Base-by-base conservation (phyloP, 352 stramenopile species). In the Phytophthora uliginosa region DNA sequence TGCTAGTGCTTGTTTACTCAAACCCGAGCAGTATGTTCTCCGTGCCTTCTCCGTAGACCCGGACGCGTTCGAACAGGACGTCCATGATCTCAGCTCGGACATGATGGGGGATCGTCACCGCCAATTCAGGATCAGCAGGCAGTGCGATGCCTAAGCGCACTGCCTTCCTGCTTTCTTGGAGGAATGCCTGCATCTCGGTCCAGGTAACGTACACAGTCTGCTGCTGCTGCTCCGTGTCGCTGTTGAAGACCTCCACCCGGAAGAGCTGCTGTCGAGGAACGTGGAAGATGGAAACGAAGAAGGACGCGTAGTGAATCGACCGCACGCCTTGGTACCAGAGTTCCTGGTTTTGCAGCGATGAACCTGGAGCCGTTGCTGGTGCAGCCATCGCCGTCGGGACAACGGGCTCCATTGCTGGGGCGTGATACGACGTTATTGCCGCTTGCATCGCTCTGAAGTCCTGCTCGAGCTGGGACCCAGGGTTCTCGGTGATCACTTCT, bases 191-290 rank as follows among this genome's bases (percentile, higher is more conserved):
- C 74, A 95, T 83, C 59, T 93, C 85, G 28, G 73, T 74, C 52
- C 77, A 79, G 4, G 84, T 82, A 20, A 95, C 85, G 47, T 95
- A 90, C 36, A 94, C 86, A 0, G 88, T 93, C 51, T 95, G 88
- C 67, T 88, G 83, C 54, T 89, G 78, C 54, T 90, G 78, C 50
- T 95, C 88, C 17, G 82, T 92, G 60, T 95, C 86, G 66, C 81
- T 94, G 64, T 94, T 94, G 61, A 95, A 93, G 7, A 92, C 69
- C 51, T 95, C 86, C 31, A 95, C 83, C 18, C 86, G 83, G 66
- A 93, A 91, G 51, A 90, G 74, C 47, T 73, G 70, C 55, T 94
- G 85, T 76, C 79, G 90, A 56, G 78, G 77, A 18, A 91, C 86
- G 63, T 82, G 82, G 55, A 90, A 91, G 34, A 93, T 58, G 18